Base-by-base conservation (phyloP, 1,284 basidiomycete genomes). In the Sphagnurus paluster region DNA sequence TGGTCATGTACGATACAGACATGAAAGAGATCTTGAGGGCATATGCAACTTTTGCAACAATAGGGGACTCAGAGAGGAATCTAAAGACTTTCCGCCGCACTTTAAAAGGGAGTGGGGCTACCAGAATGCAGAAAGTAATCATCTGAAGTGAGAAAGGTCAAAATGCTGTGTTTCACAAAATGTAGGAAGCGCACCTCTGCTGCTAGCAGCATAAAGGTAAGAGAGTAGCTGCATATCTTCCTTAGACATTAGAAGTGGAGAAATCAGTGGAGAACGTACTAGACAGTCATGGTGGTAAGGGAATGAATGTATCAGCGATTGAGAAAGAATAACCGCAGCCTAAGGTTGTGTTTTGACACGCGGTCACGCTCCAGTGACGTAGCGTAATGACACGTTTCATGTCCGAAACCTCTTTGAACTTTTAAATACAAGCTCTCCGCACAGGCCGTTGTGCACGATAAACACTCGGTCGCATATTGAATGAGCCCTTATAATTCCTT, bases 1-100 rank as follows among this genome's bases (percentile, higher is more conserved):
- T 28, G 32, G 28, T 14, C 25, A 41, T 44, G 40, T 42, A 30
- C 40, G 44, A 16, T 37, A 67, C 85, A 43, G 53, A 93, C 89
- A 98, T 96, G 76, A 97, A 97, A 5, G 91, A 90, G 56, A 98
- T 97, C 65, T 97, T 97, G 57, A 92, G 77, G 44, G 70, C 87
- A 60, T 91, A 91, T 0, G 87, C 84, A 46, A 91, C 48, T 59
- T 90, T 90, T 9, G 85, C 86, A 35, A 90, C 68, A 44, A 84
- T 62, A 35, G 76, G 70, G 46, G 79, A 88, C 53, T 82, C 80
- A 0, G 85, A 83, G 19, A 93, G 76, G 71, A 93, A 93, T 14
- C 68, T 74, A 63, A 93, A 91, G 42, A 94, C 66, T 5, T 71
- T 72, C 66, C 85, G 88, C 50, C 85, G 79, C 54, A 88, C 58